These are phyloP conservation scores for Geotrichum histeridarum DNA, from an alignment of 1,139 yeast species.

Conservation along the genomic window DNA sequence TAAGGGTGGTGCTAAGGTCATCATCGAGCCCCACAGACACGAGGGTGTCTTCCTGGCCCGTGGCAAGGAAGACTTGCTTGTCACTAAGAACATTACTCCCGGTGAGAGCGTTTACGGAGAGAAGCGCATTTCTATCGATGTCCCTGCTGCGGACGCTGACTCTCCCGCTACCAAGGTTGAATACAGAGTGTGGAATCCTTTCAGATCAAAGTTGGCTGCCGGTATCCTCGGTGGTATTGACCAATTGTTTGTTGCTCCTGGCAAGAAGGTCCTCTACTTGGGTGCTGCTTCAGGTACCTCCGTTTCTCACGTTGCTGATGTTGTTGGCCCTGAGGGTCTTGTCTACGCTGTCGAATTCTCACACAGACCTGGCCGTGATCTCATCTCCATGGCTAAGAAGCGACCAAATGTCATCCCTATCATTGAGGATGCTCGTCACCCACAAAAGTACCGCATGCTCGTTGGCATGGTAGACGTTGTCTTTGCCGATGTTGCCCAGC, in stretches of 20 bases:
- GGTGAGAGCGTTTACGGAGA: slow-evolving; percentile 87
- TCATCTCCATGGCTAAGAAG: slow-evolving; percentile 99
- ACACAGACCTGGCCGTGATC: slow-evolving; percentile 99
- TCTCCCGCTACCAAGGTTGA: slow-evolving; percentile 78
- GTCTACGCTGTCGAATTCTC: slow-evolving; percentile 99
- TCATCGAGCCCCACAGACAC: slow-evolving; percentile 53
- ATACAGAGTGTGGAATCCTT: slow-evolving; percentile 99
- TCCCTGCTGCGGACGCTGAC: slow-evolving; percentile 83
- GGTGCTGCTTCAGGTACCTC: slow-evolving; percentile 99
- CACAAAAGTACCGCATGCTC: slow-evolving; percentile 98
- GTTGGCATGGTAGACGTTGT: slow-evolving; percentile 98
- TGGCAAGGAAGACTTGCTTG: slow-evolving; percentile 90
- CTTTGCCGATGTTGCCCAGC: slow-evolving; percentile 99
- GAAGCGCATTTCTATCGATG: slow-evolving; percentile 91
- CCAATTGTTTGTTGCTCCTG: slow-evolving; percentile 95
- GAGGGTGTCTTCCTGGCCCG: slow-evolving; percentile 21
- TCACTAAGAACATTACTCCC: slow-evolving; percentile 94
- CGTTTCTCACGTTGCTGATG: slow-evolving; percentile 95
- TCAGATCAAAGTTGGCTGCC: slow-evolving; percentile 98
- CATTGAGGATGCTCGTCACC: slow-evolving; percentile 99
- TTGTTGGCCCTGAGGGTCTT: slow-evolving; percentile 97
- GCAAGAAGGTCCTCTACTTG: slow-evolving; percentile 91
- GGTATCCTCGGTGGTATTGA: slow-evolving; percentile 99
- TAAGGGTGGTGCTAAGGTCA: slow-evolving; percentile 89
- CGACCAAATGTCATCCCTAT: slow-evolving; percentile 98